Evolutionary conservation across 352 stramenopile species (phyloP).

Genomic region (Pythium vanterpoolii): DNA sequence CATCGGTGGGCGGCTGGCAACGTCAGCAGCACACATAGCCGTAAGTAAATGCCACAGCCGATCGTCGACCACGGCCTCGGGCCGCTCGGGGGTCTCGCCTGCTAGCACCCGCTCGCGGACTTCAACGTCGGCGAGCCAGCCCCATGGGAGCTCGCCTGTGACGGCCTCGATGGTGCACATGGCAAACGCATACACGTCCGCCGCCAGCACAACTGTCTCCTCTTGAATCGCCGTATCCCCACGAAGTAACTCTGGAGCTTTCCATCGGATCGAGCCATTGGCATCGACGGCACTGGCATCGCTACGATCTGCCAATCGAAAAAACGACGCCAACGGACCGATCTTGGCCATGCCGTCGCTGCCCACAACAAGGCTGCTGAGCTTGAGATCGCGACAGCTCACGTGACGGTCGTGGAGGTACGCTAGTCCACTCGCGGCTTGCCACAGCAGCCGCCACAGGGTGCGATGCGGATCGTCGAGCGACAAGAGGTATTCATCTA

Average conservation of each 20-base stretch:
- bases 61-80: constrained; percentile 37
- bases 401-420: constrained; percentile 50
- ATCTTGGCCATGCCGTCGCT: constrained; percentile 56
- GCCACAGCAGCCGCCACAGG: constrained; percentile 40
- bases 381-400: constrained; percentile 47
- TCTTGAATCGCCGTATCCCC: neutral
- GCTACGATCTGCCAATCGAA: neutral
- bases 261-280: constrained; percentile 46
- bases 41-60: constrained; percentile 42
- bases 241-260: constrained; percentile 44
- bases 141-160: constrained; percentile 58
- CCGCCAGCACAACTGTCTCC: constrained; percentile 22
- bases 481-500: constrained; percentile 53
- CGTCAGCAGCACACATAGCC: constrained; percentile 52
- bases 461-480: constrained; percentile 37
- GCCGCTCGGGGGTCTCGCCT: constrained; percentile 39
- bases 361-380: constrained; percentile 44
- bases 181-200: constrained; percentile 64
- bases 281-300: neutral
- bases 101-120: constrained; percentile 37
- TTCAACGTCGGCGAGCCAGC: constrained; percentile 40
- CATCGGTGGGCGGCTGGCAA: constrained; percentile 43
- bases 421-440: constrained; percentile 46
- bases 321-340: constrained; percentile 45
- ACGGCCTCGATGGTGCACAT: constrained; percentile 65